Percentiles rank a stretch among this genome's conserved stretches.
phyloP scores from a whole-genome alignment of 768 basidiomycete species.

The Tulasnella sp. region DNA sequence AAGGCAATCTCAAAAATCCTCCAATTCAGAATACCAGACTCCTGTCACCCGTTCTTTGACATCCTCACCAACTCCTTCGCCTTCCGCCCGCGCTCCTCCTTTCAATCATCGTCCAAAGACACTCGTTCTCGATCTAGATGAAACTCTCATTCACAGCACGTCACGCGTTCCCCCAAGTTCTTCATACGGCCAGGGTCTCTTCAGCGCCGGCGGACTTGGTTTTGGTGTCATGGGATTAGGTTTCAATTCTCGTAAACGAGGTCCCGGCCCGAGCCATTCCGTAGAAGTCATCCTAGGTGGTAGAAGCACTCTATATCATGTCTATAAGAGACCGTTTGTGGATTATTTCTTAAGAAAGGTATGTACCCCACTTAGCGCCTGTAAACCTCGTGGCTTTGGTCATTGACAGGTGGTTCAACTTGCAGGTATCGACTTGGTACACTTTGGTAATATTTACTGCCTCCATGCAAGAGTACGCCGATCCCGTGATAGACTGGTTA shows the following conservation, averaged over 20 bases:
- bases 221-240: conserved; percentile 38
- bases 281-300: conserved; percentile 89
- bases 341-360: conserved; percentile 90
- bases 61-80: not conserved
- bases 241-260: conserved; percentile 29
- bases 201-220: conserved; percentile 33
- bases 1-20: not conserved
- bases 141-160: conserved; percentile 96
- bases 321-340: conserved; percentile 95
- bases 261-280: conserved; percentile 51
- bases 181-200: conserved; percentile 42
- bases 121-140: conserved; percentile 92
- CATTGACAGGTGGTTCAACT: conserved; percentile 2
- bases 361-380: conserved; percentile 14
- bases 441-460: conserved; percentile 98
- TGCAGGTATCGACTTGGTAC: conserved; percentile 95
- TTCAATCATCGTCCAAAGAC: conserved; percentile 58
- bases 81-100: conserved; percentile 5
- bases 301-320: conserved; percentile 85
- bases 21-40: not conserved
- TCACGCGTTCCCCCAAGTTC: conserved; percentile 44
- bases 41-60: not conserved
- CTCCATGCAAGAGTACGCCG: conserved; percentile 98
- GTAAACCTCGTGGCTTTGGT: not conserved
- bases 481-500: conserved; percentile 99